Evolutionary conservation across 2,329 filamentous ascomycete species (phyloP).

Genomic region (Penicillium sp.): DNA sequence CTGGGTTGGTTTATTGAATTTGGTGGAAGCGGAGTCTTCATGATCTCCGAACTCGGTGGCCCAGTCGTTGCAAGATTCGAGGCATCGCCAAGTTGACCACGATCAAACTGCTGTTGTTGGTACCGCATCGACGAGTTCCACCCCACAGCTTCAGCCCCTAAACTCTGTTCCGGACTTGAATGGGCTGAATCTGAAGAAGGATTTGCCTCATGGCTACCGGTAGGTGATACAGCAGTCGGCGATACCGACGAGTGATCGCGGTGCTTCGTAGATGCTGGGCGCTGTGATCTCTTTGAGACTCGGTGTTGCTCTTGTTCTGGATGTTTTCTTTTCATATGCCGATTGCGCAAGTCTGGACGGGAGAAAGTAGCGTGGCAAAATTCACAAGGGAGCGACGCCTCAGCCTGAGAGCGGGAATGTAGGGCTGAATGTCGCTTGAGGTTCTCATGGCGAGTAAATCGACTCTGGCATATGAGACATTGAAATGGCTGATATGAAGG

Average conservation of each 20-base stretch:
- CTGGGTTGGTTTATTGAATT: background rate
- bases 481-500: slow-evolving; percentile 42
- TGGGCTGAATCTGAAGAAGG: background rate
- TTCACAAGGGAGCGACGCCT: slow-evolving; percentile 36
- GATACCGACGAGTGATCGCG: slow-evolving; percentile 3
- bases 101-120: background rate
- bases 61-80: background rate
- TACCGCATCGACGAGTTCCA: background rate
- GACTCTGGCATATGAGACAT: slow-evolving; percentile 41
- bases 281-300: slow-evolving; percentile 6
- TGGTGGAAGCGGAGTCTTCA: background rate
- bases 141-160: background rate
- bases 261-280: background rate
- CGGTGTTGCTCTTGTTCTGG: slow-evolving; percentile 24
- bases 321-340: slow-evolving; percentile 49
- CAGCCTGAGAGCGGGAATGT: slow-evolving; percentile 36
- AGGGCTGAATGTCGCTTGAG: slow-evolving; percentile 47
- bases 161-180: background rate
- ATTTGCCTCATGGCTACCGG: slow-evolving; percentile 3
- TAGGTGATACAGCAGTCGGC: background rate
- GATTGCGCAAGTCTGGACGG: slow-evolving; percentile 41
- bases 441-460: slow-evolving; percentile 45
- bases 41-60: background rate
- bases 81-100: background rate
- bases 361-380: slow-evolving; percentile 46